Conservation (phyloP, 202 grass and related monocot genomes). For the Eragrostis tef region DNA sequence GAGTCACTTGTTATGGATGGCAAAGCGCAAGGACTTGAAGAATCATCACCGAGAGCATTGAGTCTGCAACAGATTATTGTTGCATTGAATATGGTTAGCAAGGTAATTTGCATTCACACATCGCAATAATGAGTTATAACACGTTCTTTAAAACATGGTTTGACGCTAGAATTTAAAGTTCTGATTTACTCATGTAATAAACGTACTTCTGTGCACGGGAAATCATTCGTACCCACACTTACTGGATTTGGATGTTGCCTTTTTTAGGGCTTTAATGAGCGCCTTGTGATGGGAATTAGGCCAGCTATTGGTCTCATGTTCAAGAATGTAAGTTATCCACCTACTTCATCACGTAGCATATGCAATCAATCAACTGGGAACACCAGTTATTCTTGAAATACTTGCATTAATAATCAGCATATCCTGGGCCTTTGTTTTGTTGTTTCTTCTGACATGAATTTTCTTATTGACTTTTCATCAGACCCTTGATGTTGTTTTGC, state of each 20-base stretch:
- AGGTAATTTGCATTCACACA: constrained; percentile 55
- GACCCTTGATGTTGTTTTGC: constrained; percentile 78
- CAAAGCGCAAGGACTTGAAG: constrained; percentile 70
- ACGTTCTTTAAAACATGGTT: constrained; percentile 10
- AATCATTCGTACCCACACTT: constrained; percentile 34
- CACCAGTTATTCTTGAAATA: constrained; percentile 18
- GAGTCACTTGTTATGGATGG: constrained; percentile 72
- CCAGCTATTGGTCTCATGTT: constrained; percentile 89
- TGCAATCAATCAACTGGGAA: constrained; percentile 22
- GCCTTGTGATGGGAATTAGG: constrained; percentile 73
- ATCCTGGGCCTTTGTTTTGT: constrained; percentile 1
- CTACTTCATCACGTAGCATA: constrained; percentile 39
- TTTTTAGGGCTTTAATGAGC: constrained; percentile 90
- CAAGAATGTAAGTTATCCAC: constrained; percentile 66
- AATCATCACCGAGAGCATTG: constrained; percentile 58
- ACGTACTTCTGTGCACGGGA: constrained; percentile 30
- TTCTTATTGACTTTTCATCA: constrained; percentile 51
- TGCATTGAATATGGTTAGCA: constrained; percentile 93
- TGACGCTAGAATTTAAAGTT: constrained; percentile 2
- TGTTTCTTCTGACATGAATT: constrained; percentile 42
- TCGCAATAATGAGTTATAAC: constrained; percentile 8
- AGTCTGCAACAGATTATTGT: constrained; percentile 83
- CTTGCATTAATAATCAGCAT: not conserved
- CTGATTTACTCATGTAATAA: constrained; percentile 7
- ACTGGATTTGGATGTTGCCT: constrained; percentile 23